phyloP scores from a whole-genome alignment of 2,329 filamentous ascomycete species.

The Trichothecium sympodiale region DNA sequence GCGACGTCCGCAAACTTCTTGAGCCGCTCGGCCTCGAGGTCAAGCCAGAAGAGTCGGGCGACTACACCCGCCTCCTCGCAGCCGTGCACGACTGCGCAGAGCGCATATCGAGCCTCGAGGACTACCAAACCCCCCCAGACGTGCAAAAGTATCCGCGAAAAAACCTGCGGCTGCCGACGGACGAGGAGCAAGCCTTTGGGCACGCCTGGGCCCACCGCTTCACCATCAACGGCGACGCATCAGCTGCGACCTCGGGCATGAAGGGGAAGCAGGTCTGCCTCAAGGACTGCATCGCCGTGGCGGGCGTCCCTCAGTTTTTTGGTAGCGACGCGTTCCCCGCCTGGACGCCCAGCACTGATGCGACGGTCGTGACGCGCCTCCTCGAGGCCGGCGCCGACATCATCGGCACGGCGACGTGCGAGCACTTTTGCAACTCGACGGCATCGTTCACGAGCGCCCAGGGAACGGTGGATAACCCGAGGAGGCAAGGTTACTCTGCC shows the following conservation, averaged over 20 bases:
- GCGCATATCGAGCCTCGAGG: constrained; percentile 28
- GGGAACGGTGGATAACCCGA: constrained; percentile 34
- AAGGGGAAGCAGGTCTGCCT: constrained; percentile 35
- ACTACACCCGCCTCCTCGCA: constrained; percentile 36
- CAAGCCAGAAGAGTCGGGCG: constrained; percentile 22
- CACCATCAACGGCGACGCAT: constrained; percentile 23
- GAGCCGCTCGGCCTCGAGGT: constrained; percentile 24
- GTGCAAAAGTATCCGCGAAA: constrained; percentile 31
- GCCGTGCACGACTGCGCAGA: constrained; percentile 41
- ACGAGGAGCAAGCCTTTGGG: constrained; percentile 31
- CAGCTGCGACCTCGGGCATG: constrained; percentile 12
- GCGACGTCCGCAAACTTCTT: constrained; percentile 25
- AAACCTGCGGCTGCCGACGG: constrained; percentile 26
- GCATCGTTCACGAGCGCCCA: constrained; percentile 34
- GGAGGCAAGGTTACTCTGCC: constrained; percentile 29
- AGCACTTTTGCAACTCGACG: constrained; percentile 40
- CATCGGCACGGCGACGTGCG: constrained; percentile 38
- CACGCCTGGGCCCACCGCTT: constrained; percentile 41
- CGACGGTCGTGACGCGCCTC: constrained; percentile 38
- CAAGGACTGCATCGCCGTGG: constrained; percentile 44
- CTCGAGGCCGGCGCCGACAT: constrained; percentile 39
- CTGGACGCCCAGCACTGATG: constrained; percentile 42
- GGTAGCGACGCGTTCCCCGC: constrained; percentile 37
- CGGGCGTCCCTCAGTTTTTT: constrained; percentile 39
- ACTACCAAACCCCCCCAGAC: constrained; percentile 33